phyloP scores from a whole-genome alignment of 345 rosid genomes.

The Eucalyptus paniculata region DNA sequence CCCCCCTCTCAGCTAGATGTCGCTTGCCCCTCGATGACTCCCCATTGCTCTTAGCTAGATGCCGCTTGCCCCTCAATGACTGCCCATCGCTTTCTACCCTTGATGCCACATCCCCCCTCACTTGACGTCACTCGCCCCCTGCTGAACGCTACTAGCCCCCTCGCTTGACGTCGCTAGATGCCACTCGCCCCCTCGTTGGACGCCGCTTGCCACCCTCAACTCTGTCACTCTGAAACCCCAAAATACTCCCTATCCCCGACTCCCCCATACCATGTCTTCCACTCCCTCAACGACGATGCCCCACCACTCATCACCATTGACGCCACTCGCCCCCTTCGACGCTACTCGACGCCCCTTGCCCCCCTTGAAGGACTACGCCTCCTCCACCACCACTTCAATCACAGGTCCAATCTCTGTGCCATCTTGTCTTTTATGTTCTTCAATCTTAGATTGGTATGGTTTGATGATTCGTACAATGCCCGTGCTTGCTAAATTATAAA shows the following conservation, averaged over 20 bases:
- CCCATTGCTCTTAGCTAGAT: no score
- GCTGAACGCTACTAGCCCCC: accelerated
- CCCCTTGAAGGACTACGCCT: no score
- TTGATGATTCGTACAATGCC: accelerated
- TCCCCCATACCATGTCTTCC: no score
- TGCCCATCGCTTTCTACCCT: no score
- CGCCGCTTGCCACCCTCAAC: accelerated
- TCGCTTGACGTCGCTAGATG: accelerated
- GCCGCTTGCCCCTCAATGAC: no score
- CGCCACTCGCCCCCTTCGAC: accelerated
- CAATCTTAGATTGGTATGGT: accelerated
- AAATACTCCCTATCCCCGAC: accelerated
- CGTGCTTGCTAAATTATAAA: not conserved
- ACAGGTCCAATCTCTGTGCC: accelerated
- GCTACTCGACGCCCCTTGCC: accelerated
- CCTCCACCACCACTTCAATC: no score
- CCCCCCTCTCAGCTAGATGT: no score
- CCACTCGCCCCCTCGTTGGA: accelerated
- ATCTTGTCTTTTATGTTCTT: no score
- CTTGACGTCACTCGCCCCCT: accelerated
- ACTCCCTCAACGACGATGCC: accelerated
- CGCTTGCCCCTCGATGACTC: no score
- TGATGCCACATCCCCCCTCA: accelerated
- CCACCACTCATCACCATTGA: accelerated
- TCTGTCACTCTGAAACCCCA: no score